Evolutionary conservation across 148 eudicot genomes (phyloP), one percentile per base, ranked within the genome.

Genomic region (Arctostaphylos glauca): DNA sequence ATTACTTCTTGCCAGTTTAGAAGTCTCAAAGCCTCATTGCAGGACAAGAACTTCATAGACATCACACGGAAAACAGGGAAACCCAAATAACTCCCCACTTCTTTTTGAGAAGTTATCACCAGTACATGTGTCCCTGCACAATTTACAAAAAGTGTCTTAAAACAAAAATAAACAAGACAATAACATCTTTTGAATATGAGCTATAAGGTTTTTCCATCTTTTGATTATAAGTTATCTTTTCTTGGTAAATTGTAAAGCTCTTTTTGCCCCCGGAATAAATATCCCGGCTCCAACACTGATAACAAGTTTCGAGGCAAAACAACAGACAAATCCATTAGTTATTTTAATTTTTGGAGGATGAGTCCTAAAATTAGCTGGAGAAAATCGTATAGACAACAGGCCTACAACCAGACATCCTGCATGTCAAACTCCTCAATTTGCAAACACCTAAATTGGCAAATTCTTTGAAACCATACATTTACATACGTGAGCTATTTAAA

Each of bases 71-170:
- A 93, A 82, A 96, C 82, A 80, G 99, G 99, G 83, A 91, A 93
- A 82, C 96, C 98, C 83, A 90, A 93, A 88, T 92, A 94, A 77
- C 82, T 90, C 79, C 99, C 99, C 76, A 94, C 96, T 90, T 94
- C 95, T 85, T 89, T 87, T 83, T 91, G 80, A 62, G 98, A 92
- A 66, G 97, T 94, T 90, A 96, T 93, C 71, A 92, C 92, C 73
- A 96, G 84, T 73, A 94, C 55, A 82, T 96, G 89, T 83, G 89
- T 86, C 82, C 98, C 99, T 96, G 85, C 83, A 83, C 23, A 74
- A 80, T 8, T 72, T 79, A 8, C 58, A 49, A 5, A 80, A 68
- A 38, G 43, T 76, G 71, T 73, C 12, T 75, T 15, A 49, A 71
- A 81, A 66, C 76, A 18, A 13, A 44, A 48, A 74, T 12, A 8